Evolutionary conservation across 371 early-diverging fungal species (phyloP).

Genomic region (Coemansia sp.): DNA sequence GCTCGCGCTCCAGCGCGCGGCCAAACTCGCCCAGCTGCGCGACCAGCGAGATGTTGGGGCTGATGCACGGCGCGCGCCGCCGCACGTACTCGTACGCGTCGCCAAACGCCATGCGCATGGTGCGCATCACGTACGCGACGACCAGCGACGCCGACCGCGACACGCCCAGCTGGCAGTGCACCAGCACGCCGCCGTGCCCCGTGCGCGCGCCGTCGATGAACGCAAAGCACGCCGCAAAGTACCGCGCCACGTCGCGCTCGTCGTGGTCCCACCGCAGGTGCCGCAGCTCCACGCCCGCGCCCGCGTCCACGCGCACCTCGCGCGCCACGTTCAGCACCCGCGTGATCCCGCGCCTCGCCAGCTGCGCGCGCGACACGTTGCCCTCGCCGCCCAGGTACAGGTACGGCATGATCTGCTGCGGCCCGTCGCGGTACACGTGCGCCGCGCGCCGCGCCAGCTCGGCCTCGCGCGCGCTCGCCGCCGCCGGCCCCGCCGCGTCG

Average conservation of each 20-base stretch:
- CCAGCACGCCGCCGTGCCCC: conserved; percentile 64
- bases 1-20: conserved; percentile 1
- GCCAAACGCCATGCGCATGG: conserved; percentile 57
- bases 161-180: conserved; percentile 89
- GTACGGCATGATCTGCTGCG: conserved; percentile 60
- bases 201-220: conserved; percentile 68
- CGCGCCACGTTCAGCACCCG: conserved; percentile 73
- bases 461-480: neutral
- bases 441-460: conserved; percentile 33
- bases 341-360: conserved; percentile 55
- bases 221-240: conserved; percentile 67
- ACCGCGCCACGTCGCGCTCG: conserved; percentile 64
- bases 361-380: conserved; percentile 57
- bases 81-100: conserved; percentile 83
- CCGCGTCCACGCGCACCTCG: conserved; percentile 52
- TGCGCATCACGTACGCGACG: conserved; percentile 86
- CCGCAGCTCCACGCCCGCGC: conserved; percentile 46
- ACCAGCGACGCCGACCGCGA: conserved; percentile 85
- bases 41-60: conserved; percentile 78
- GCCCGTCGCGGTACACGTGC: conserved; percentile 30
- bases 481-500: too few species aligned
- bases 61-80: conserved; percentile 65
- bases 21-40: conserved; percentile 74
- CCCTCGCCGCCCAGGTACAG: conserved; percentile 69
- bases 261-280: conserved; percentile 80